Evolutionary conservation across 2,329 filamentous ascomycete species (phyloP).

Genomic region (Pyricularia grisea): DNA sequence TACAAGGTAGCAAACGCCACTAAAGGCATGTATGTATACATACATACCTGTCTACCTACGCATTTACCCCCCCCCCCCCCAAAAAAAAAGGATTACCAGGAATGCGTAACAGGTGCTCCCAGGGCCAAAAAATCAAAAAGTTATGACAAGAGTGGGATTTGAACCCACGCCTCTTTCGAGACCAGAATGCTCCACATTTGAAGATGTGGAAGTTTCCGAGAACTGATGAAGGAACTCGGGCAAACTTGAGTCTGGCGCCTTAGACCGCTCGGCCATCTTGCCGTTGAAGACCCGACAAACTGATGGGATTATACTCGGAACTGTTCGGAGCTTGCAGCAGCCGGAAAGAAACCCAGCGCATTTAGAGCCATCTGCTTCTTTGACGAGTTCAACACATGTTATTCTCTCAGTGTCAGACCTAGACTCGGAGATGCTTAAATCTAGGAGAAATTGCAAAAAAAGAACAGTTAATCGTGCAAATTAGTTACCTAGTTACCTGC

Average conservation of each 20-base stretch:
- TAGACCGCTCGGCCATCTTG: slow-evolving; percentile 1
- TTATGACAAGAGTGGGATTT: not conserved
- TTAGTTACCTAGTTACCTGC: not conserved
- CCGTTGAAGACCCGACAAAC: not conserved
- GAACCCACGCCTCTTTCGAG: slow-evolving; percentile 1
- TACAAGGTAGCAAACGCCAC: not conserved
- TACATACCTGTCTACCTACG: no score
- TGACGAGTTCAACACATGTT: no score
- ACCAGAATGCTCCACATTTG: not conserved
- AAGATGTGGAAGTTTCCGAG: not conserved
- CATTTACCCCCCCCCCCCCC: no score
- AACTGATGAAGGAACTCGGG: not conserved
- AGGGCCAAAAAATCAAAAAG: not conserved
- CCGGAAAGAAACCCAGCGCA: no score
- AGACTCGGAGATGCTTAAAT: no score
- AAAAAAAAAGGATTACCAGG: no score
- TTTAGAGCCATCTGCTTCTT: no score
- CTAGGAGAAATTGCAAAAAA: no score
- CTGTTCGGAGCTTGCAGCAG: no score
- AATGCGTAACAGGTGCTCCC: no score
- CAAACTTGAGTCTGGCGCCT: slow-evolving; percentile 1
- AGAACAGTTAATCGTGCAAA: not conserved
- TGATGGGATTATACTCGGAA: not conserved
- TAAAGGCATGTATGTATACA: no score
- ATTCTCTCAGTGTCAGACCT: no score